phyloP scores from a whole-genome alignment of 805 yeast species.

The Torulaspora delbrueckii region DNA sequence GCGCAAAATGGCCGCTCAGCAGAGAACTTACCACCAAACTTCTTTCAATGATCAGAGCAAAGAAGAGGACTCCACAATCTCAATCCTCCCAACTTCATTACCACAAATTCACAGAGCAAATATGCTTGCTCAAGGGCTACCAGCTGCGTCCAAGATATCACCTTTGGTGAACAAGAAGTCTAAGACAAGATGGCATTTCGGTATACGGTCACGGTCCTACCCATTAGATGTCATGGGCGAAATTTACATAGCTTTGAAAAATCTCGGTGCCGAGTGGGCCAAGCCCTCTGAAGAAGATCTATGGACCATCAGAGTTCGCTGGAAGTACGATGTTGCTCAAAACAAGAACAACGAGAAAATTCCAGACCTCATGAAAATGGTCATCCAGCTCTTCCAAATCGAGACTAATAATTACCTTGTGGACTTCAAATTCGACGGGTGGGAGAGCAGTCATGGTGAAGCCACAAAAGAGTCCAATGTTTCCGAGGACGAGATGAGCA shows the following conservation, averaged over 20 bases:
- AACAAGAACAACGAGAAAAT: slow-evolving; percentile 35
- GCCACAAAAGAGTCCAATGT: slow-evolving; percentile 29
- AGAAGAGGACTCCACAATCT: slow-evolving; percentile 65
- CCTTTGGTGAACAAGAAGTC: slow-evolving; percentile 73
- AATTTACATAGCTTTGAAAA: slow-evolving; percentile 87
- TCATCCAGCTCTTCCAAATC: slow-evolving; percentile 88
- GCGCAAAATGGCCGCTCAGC: slow-evolving; percentile 20
- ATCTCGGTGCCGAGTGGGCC: slow-evolving; percentile 96
- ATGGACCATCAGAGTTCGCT: slow-evolving; percentile 93
- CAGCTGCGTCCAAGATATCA: slow-evolving; percentile 43
- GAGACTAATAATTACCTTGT: slow-evolving; percentile 95
- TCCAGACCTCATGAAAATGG: slow-evolving; percentile 91
- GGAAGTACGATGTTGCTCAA: slow-evolving; percentile 63
- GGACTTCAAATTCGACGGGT: slow-evolving; percentile 96
- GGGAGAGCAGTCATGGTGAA: slow-evolving; percentile 57
- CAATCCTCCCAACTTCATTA: slow-evolving; percentile 86
- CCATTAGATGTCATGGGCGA: slow-evolving; percentile 99
- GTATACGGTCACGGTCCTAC: slow-evolving; percentile 90
- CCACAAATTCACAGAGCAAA: slow-evolving; percentile 93
- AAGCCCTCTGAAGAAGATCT: slow-evolving; percentile 90
- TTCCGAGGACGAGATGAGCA: slow-evolving; percentile 66
- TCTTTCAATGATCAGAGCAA: slow-evolving; percentile 30
- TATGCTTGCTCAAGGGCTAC: slow-evolving; percentile 64
- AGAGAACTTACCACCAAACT: slow-evolving; percentile 35
- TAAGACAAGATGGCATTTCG: slow-evolving; percentile 97